Base-by-base conservation (phyloP, 1,284 basidiomycete genomes). In the Cutaneotrichosporon sp. region DNA sequence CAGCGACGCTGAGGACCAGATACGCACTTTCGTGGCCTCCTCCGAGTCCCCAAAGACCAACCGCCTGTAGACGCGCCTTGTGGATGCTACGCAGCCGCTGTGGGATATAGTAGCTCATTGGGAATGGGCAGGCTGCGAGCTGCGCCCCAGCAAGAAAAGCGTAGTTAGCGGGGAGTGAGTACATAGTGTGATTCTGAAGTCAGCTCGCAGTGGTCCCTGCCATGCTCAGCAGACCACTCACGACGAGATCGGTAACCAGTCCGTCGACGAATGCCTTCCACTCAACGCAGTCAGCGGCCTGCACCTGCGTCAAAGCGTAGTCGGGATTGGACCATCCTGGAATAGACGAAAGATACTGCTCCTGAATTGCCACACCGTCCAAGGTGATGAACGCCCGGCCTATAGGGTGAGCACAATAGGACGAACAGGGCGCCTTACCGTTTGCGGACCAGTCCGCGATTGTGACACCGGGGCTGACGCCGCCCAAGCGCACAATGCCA, bases 201-300 rank as follows among this genome's bases (percentile, higher is more conserved):
- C 9, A 52, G 51, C 46, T n/a, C n/a, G n/a, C n/a, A n/a, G n/a
- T n/a, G n/a, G n/a, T n/a, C n/a, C 2, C 4, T 19, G 7, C 9
- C n/a, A 20, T 17, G 29, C 26, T 33, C 32, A 38, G 31, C 6
- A 29, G 17, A 17, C 33, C 4, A 62, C 71, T 51, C 38, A 73
- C 71, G 14, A 71, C 57, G 0, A 75, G 61, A 47, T 75, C 72
- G 2, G 64, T 60, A 9, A 72, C 52, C 22, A 62, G 61, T n/a
- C 60, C 62, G 22, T 73, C 64, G 34, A 75, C 67, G 49, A 67
- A 70, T 3, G 69, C 59, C 51, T 59, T 59, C 72, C 72, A 75
- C 7, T 57, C 52, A 5, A 58, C 38, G 3, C 54, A 46, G 26
- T 75, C 69, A 3, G 66, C 61, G 24, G 52, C 59, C 27, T 72